Conservation (phyloP, 495 filamentous ascomycete species). For the Xylaria bambusicola region DNA sequence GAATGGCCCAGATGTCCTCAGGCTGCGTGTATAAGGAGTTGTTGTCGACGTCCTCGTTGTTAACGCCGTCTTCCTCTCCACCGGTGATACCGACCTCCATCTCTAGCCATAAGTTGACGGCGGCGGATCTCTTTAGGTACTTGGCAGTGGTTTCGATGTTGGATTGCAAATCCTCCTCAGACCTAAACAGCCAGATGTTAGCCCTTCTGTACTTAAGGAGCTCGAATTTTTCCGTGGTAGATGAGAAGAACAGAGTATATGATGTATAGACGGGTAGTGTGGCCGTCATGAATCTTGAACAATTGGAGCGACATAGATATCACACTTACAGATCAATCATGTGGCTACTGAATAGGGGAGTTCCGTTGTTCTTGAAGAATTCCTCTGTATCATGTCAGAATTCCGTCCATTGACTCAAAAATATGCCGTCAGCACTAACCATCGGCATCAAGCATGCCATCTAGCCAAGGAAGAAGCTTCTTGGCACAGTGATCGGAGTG, state of each 20-base stretch:
- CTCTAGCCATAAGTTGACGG: conserved; percentile 98
- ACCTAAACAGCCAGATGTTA: conserved; percentile 24
- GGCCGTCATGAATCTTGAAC: no score
- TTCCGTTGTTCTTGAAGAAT: conserved; percentile 88
- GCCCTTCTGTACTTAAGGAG: neutral
- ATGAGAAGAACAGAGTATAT: no score
- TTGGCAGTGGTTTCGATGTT: conserved; percentile 90
- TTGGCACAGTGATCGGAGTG: conserved; percentile 92
- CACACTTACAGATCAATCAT: conserved; percentile 89
- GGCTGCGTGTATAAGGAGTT: conserved; percentile 96
- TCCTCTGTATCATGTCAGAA: conserved; percentile 68
- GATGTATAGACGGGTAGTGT: no score
- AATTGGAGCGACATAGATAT: no score
- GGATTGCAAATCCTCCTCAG: conserved; percentile 80
- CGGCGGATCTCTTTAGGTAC: conserved; percentile 87
- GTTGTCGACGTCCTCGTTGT: conserved; percentile 91
- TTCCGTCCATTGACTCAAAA: neutral
- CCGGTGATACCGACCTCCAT: conserved; percentile 97
- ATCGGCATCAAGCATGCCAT: conserved; percentile 66
- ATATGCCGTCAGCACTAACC: neutral
- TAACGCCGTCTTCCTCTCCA: conserved; percentile 93
- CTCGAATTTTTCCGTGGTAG: neutral
- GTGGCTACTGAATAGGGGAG: conserved; percentile 92
- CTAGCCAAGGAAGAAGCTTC: conserved; percentile 94
- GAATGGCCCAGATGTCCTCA: conserved; percentile 89